Base-by-base conservation (phyloP, 257 asterid genomes). In the Primulina eburnea region DNA sequence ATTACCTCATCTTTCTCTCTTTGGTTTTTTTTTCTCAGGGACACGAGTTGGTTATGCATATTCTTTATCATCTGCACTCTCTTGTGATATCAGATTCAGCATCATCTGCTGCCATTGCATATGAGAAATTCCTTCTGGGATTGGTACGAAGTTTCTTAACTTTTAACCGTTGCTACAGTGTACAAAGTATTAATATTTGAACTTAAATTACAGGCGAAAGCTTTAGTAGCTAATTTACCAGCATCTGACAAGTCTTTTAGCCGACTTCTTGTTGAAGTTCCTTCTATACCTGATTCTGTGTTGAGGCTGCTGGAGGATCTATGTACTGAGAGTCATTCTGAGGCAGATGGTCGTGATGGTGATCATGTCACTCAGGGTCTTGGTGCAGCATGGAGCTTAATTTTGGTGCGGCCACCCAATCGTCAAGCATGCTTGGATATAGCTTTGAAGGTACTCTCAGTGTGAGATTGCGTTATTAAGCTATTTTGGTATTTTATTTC, bases 311-410 rank as follows among this genome's bases (percentile, higher is more conserved):
- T 94, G 70, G 83, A 80, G 72, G 94, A 89, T 76, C 75, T 94
- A 72, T 89, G 97, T 80, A 81, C 86, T 76, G 88, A 82, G 68
- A 79, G 73, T 75, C 72, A 76, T 72, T 76, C 80, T 56, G 95
- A 88, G 67, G 76, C 77, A 65, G 91, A 85, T 81, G 74, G 72
- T 43, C 84, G 82, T 75, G 96, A 86, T 78, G 88, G 91, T 73
- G 99, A 94, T 69, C 97, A 90, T 79, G 95, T 89, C 72, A 89
- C 97, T 79, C 99, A 94, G 83, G 97, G 97, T 65, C 97, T 94
- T 62, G 97, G 97, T 72, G 95, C 92, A 32, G 85, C 86, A 65
- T 91, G 97, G 99, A 87, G 93, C 83, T 86, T 94, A 82, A 89
- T 89, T 71, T 74, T 89, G 76, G 89, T 88, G 64, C 95, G 97